Percentiles rank a stretch among this genome's conserved stretches.
Conservation (phyloP, 768 basidiomycete genomes). For the Rhizopogon rudus region DNA sequence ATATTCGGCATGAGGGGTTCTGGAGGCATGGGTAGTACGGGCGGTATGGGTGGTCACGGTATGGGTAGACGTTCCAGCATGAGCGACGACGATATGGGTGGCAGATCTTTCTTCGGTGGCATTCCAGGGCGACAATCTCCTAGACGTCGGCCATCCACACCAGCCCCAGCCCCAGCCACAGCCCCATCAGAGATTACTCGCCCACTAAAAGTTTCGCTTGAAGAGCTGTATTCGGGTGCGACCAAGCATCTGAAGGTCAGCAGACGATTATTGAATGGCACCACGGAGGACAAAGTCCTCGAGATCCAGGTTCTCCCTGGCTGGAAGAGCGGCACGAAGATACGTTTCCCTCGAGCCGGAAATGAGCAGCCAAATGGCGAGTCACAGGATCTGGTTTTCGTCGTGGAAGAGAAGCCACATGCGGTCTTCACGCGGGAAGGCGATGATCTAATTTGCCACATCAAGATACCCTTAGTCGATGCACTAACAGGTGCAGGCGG, state of each 20-base stretch:
- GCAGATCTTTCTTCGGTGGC: constrained; percentile 30
- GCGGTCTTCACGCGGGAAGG: constrained; percentile 69
- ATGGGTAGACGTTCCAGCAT: constrained; percentile 25
- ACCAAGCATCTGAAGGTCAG: constrained; percentile 88
- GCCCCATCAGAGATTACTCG: constrained; percentile 61
- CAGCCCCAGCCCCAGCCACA: constrained; percentile 18
- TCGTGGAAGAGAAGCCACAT: constrained; percentile 95
- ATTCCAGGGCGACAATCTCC: constrained; percentile 45
- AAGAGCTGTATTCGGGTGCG: constrained; percentile 81
- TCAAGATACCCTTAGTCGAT: constrained; percentile 75
- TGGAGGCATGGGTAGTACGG: constrained; percentile 13
- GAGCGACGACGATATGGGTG: constrained; percentile 42
- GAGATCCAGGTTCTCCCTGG: constrained; percentile 81
- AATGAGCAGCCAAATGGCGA: constrained; percentile 70
- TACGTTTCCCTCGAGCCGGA: constrained; percentile 83
- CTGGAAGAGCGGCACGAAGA: constrained; percentile 95
- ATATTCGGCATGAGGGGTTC: constrained; percentile 37
- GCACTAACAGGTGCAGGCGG: constrained; percentile 62
- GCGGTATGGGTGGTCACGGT: constrained; percentile 21
- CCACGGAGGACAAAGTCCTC: constrained; percentile 80
- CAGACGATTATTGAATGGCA: constrained; percentile 64
- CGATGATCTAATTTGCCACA: constrained; percentile 64
- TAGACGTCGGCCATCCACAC: constrained; percentile 23
- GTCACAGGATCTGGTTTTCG: constrained; percentile 89
- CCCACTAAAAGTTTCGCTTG: constrained; percentile 79